These are phyloP conservation scores for Cynara cardunculus DNA, from an alignment of 129 eudicot species.

Conservation along the genomic window DNA sequence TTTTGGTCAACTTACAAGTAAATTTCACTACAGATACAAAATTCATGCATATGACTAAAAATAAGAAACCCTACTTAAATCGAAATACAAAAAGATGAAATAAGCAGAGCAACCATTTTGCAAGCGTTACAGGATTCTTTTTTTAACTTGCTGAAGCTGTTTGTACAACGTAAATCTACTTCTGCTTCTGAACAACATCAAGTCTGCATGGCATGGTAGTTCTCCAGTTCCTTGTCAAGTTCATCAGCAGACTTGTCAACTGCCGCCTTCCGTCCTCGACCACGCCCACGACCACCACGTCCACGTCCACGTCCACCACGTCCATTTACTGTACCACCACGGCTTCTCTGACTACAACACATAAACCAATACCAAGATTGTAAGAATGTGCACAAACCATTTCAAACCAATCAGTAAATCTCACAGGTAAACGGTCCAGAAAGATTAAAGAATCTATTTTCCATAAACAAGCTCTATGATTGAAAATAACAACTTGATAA, in stretches of 20 bases:
- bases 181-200: neutral
- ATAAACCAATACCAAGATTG: neutral
- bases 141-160: neutral
- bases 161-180: constrained; percentile 33
- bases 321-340: constrained; percentile 32
- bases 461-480: too few relatives aligned
- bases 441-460: too few relatives aligned
- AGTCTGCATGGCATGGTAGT: constrained; percentile 77
- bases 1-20: too few relatives aligned
- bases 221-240: constrained; percentile 92
- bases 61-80: too few relatives aligned
- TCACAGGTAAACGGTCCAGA: too few relatives aligned
- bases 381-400: neutral
- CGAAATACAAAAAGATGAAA: neutral
- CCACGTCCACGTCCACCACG: constrained; percentile 39
- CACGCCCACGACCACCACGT: constrained; percentile 43
- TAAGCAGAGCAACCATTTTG: neutral
- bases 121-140: neutral
- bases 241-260: constrained; percentile 75
- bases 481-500: too few relatives aligned
- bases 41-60: neutral
- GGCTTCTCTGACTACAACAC: constrained; percentile 42
- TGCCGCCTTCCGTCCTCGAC: constrained; percentile 45
- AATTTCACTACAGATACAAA: neutral
- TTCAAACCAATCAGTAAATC: neutral